These are phyloP conservation scores for Nannochloropsis oceanica DNA, from an alignment of 108 stramenopile genomes.

Conservation along the genomic window DNA sequence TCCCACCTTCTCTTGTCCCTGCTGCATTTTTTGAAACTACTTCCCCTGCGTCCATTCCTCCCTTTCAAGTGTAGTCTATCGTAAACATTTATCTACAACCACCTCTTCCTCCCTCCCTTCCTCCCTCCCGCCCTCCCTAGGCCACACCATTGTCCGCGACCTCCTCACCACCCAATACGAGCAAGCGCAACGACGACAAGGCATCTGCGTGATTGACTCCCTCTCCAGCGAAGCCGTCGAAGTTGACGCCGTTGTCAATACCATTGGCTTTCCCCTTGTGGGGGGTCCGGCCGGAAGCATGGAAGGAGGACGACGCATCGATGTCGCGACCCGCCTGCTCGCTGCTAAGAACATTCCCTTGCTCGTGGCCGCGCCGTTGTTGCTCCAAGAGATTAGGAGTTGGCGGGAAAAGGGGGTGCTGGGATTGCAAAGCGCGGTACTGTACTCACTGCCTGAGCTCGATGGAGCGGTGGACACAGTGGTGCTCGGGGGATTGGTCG, in stretches of 20 bases:
- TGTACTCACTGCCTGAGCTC: conserved; percentile 60
- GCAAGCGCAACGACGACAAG: background rate
- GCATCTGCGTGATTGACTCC: conserved; percentile 35
- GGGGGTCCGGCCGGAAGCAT: conserved; percentile 67
- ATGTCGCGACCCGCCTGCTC: conserved; percentile 51
- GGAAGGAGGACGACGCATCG: conserved; percentile 62
- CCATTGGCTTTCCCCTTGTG: conserved; percentile 61
- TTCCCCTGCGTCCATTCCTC: no score
- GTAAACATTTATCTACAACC: no score
- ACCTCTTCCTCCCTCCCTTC: no score
- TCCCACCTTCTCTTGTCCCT: no score
- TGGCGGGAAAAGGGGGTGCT: conserved; percentile 62
- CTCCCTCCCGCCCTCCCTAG: no score
- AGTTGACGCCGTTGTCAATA: conserved; percentile 62
- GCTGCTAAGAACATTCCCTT: conserved; percentile 57
- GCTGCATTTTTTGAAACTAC: no score
- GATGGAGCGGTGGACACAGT: conserved; percentile 73
- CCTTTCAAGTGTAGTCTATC: no score
- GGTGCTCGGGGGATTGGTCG: conserved; percentile 62
- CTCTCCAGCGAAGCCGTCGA: conserved; percentile 33
- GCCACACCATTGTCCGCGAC: conserved; percentile 57
- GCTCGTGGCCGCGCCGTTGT: conserved; percentile 53
- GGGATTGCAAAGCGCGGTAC: conserved; percentile 57
- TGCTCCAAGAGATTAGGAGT: conserved; percentile 50
- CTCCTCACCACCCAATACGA: background rate